A percentile compares a stretch with the other conserved stretches of the same genome.
Evolutionary conservation across 2,329 filamentous ascomycete species (phyloP).

Genomic region (Pseudocercospora crystallina): DNA sequence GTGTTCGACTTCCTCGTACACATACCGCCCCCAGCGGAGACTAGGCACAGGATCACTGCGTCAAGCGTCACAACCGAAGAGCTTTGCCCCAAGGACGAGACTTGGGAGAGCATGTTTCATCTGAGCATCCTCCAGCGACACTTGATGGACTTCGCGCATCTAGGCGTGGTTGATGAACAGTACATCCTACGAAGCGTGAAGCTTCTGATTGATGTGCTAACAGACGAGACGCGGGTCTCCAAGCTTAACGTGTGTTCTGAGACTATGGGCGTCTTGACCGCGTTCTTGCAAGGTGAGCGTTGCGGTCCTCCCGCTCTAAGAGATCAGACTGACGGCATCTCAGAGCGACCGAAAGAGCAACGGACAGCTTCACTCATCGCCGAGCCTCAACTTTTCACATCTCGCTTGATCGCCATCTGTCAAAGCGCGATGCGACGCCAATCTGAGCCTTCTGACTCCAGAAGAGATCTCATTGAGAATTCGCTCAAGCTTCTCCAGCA

Average conservation of each 20-base stretch:
- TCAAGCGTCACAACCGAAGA: conserved; percentile 55
- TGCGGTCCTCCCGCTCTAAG: conserved; percentile 4
- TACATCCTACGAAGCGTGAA: conserved; percentile 31
- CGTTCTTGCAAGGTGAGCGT: conserved; percentile 28
- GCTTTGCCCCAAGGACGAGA: conserved; percentile 67
- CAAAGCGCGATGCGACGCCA: conserved; percentile 6
- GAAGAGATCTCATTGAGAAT: conserved; percentile 6
- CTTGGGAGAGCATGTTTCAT: conserved; percentile 68
- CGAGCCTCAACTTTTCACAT: conserved; percentile 21
- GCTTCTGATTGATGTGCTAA: conserved; percentile 26
- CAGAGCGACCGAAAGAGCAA: conserved; percentile 14
- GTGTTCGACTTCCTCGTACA: conserved; percentile 69
- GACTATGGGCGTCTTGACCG: conserved; percentile 22
- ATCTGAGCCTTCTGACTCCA: not conserved
- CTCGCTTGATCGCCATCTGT: conserved; percentile 24
- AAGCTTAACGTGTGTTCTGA: conserved; percentile 13
- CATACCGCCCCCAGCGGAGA: conserved; percentile 30
- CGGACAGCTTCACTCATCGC: conserved; percentile 22
- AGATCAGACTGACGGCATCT: not conserved
- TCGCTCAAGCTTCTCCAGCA: conserved; percentile 12
- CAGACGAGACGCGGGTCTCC: conserved; percentile 18
- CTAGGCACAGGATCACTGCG: conserved; percentile 57
- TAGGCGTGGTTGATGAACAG: conserved; percentile 29
- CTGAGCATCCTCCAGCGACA: conserved; percentile 66
- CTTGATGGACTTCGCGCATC: conserved; percentile 41